Base-by-base conservation (phyloP, 2,329 filamentous ascomycete species). In the Fusarium sublunatum region DNA sequence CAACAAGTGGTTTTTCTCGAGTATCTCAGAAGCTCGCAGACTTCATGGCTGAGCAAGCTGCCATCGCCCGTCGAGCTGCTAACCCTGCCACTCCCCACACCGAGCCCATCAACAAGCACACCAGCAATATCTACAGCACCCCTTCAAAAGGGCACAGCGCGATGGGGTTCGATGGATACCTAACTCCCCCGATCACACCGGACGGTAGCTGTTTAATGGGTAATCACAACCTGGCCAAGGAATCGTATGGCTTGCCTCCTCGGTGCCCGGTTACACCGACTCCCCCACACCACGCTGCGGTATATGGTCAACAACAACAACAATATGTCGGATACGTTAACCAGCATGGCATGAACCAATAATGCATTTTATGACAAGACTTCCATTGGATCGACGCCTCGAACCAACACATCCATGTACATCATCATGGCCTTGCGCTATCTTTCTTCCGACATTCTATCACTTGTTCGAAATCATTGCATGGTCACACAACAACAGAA, bases 131-230 rank as follows among this genome's bases (percentile, higher is more conserved):
- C 64, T 92, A 91, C 72, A 90, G 88, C 77, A 95, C 92, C 13
- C 92, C 92, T 12, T 88, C 92, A 72, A 94, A 94, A 81, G 86
- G 85, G 45, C 86, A 88, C 58, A 88, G 87, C 65, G 81, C 85
- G 47, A 79, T 85, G 48, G 83, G 88, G 64, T 86, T 88, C 34
- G 85, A 92, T 66, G 92, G 91, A 55, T 93, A 93, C 76, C 85
- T 93, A 67, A 95, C 92, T 13, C 92, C 92, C 25, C 92, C 92
- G 2, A 94, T 95, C 73, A 95, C 92, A 0, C 92, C 92, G 5
- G 91, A 94, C 61, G 86, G 87, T 7, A 81, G 84, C 47, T 81
- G 79, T 67, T 87, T 87, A 49, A 79, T 76, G 35, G 76, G 76
- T 36, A 76, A 75, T 28, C 76, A 77, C 44, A 75, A 78, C 43